Conservation (phyloP, 257 asterid genomes). For the Cynanchum wilfordii region DNA sequence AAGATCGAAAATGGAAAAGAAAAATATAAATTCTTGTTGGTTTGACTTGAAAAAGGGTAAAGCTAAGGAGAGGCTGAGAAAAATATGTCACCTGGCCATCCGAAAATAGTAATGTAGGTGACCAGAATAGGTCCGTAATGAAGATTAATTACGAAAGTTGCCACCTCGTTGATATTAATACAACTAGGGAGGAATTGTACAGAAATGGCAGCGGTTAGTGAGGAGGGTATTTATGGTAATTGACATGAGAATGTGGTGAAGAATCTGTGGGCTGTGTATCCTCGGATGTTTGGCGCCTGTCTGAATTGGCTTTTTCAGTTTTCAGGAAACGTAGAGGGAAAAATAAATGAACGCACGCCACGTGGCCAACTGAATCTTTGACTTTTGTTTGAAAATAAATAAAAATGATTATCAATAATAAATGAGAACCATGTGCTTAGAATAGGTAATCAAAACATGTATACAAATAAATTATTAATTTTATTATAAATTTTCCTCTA, state of each 20-base stretch:
- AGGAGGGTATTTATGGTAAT: constrained; percentile 11
- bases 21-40: neutral
- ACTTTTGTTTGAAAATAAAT: neutral
- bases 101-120: constrained; percentile 8
- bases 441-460: too few relatives aligned
- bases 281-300: neutral
- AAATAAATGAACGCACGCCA: neutral
- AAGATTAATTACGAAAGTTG: neutral
- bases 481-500: too few relatives aligned
- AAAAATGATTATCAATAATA: neutral
- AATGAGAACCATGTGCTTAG: neutral
- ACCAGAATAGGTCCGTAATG: neutral
- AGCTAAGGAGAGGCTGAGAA: constrained; percentile 11
- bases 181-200: neutral
- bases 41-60: constrained; percentile 18
- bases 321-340: neutral
- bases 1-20: constrained; percentile 1
- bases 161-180: neutral
- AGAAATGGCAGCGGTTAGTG: neutral
- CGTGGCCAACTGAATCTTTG: neutral
- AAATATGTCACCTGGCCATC: constrained; percentile 18
- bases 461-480: too few relatives aligned
- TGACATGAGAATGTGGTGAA: neutral
- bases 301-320: neutral
- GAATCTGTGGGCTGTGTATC: constrained; percentile 2